Evolutionary conservation across 139 green algal species (phyloP), one percentile per base, ranked within the genome.

Genomic region (Haematococcus sp.): DNA sequence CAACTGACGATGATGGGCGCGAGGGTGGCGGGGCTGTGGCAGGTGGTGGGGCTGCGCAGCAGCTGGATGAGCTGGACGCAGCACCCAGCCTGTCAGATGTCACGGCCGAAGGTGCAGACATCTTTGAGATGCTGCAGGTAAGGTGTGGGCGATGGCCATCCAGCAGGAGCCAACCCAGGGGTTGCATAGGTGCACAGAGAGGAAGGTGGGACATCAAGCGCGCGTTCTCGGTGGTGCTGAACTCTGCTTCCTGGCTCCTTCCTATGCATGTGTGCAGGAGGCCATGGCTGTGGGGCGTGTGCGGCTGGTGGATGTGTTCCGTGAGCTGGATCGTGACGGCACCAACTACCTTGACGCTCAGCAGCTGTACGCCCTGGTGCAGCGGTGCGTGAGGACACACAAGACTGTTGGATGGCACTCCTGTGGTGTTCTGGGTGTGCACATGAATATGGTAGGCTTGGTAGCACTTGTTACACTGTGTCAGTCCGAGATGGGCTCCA

Each of bases 261-360:
- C n/a, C n/a, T n/a, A 35, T 43, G 28, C 28, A 40, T 43, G 51
- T 54, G 23, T 4, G 9, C 58, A 83, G 77, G 78, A 78, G 23
- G 64, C 73, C 1, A 28, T 82, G 49, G 30, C 31, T n/a, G 19
- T 30, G 3, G 55, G 58, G 25, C 75, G 80, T 23, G 30, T 86
- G 65, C 66, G 80, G n/a, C 56, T 86, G 60, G 66, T 82, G 35
- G 80, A 86, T 67, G 66, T 82, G 63, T 86, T 86, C 75, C 58
- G 72, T 11, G 71, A 81, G 71, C 27, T 76, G 51, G 80, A 82
- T 71, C 77, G 75, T 59, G 75, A 82, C 43, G 60, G 44, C 49
- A 63, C 71, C 56, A 54, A 28, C 30, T 32, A 31, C 9, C 63
- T 84, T 44, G 66, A 78, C 66, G 56, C 35, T 30, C 34, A 70